Evolutionary conservation across 2,329 filamentous ascomycete species (phyloP).

Genomic region (Trichoderma citrinoviride): DNA sequence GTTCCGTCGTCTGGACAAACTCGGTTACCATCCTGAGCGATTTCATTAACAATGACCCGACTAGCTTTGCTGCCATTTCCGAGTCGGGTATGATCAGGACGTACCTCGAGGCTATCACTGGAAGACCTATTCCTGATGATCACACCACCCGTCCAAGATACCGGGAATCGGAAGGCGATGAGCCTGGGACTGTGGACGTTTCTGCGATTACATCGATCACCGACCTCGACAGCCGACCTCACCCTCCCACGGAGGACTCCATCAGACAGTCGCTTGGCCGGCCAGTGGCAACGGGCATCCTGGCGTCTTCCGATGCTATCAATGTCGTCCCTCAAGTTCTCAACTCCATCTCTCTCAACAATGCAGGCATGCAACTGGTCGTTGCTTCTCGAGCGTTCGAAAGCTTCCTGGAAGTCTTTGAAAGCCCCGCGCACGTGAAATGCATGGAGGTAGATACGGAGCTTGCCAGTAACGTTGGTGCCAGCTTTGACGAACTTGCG

Average conservation of each 20-base stretch:
- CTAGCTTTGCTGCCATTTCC: constrained; percentile 91
- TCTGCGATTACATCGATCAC: constrained; percentile 40
- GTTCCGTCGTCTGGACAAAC: constrained; percentile 93
- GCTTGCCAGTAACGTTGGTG: constrained; percentile 71
- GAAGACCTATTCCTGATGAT: constrained; percentile 42
- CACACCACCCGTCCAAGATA: constrained; percentile 32
- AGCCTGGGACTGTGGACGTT: constrained; percentile 39
- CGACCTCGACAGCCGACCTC: constrained; percentile 42
- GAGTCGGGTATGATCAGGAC: constrained; percentile 88
- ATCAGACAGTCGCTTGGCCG: constrained; percentile 46
- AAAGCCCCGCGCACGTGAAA: constrained; percentile 84
- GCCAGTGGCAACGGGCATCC: constrained; percentile 65
- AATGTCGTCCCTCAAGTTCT: constrained; percentile 82
- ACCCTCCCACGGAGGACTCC: constrained; percentile 52
- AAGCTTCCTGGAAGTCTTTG: constrained; percentile 93
- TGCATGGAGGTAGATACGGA: constrained; percentile 71
- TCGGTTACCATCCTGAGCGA: constrained; percentile 88
- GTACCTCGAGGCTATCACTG: constrained; percentile 78
- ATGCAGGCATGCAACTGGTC: constrained; percentile 82
- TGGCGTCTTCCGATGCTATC: constrained; percentile 87
- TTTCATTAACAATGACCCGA: constrained; percentile 98
- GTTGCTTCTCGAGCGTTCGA: constrained; percentile 77
- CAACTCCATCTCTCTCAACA: constrained; percentile 90
- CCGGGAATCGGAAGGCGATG: constrained; percentile 34
- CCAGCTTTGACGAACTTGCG: constrained; percentile 88